A percentile compares a stretch with the other conserved stretches of the same genome.
phyloP scores from a whole-genome alignment of 257 asterid genomes.

The Penstemon barbatus region DNA sequence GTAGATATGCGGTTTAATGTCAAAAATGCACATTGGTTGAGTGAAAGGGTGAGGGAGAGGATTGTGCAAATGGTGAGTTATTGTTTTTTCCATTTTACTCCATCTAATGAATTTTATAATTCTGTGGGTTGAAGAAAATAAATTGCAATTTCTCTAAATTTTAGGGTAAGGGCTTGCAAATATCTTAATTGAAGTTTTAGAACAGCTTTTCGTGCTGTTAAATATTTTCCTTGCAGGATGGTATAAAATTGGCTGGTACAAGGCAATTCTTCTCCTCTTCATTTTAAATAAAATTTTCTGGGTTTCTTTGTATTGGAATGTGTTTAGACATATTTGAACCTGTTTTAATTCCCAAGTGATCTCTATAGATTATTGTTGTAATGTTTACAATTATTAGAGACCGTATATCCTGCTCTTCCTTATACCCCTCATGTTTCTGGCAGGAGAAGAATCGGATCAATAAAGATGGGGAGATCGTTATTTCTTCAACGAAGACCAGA shows the following conservation, averaged over 20 bases:
- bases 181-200: constrained; percentile 8
- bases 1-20: constrained; percentile 98
- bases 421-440: constrained; percentile 19
- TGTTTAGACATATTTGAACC: neutral
- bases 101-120: neutral
- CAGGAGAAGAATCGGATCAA: constrained; percentile 93
- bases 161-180: neutral
- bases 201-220: constrained; percentile 3
- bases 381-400: neutral
- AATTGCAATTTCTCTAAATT: constrained; percentile 6
- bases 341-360: neutral
- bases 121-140: neutral
- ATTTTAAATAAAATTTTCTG: neutral
- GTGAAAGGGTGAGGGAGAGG: constrained; percentile 75
- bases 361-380: neutral
- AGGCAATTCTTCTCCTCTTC: neutral
- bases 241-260: neutral
- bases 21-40: constrained; percentile 70
- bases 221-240: neutral
- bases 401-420: neutral
- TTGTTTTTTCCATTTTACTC: constrained; percentile 18
- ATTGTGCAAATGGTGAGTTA: constrained; percentile 80
- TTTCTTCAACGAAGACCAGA: constrained; percentile 84
- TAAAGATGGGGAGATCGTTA: constrained; percentile 86
- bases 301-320: neutral